Evolutionary conservation across 495 filamentous ascomycete genomes (phyloP).

Genomic region (Neurospora africana): DNA sequence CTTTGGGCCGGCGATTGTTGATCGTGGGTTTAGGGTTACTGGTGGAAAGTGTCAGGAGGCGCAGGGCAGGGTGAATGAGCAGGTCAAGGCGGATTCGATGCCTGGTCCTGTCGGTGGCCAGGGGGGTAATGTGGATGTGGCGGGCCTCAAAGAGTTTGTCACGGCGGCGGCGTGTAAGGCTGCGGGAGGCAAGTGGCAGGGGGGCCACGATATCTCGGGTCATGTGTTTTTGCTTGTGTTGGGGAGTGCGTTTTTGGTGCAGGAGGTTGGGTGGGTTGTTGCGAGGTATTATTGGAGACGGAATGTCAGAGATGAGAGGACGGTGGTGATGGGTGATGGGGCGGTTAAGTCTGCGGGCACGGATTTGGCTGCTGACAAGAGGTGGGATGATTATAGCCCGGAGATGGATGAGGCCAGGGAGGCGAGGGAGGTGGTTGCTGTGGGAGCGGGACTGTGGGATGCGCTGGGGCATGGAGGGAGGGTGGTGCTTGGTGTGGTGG

Average conservation of each 20-base stretch:
- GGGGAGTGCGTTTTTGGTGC: conserved; percentile 63
- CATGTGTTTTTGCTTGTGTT: conserved; percentile 90
- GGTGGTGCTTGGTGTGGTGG: conserved; percentile 42
- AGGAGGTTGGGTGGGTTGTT: conserved; percentile 63
- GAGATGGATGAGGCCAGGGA: conserved; percentile 16
- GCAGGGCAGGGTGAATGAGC: conserved; percentile 12
- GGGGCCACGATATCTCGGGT: conserved; percentile 87
- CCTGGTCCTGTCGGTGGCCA: not conserved
- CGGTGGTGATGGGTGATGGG: conserved; percentile 50
- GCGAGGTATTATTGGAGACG: conserved; percentile 22
- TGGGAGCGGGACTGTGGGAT: conserved; percentile 10
- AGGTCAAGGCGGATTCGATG: conserved; percentile 4
- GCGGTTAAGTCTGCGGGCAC: conserved; percentile 40
- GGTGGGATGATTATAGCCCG: not conserved
- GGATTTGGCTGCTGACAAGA: conserved; percentile 12
- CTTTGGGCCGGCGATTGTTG: conserved; percentile 82
- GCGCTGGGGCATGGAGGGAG: conserved; percentile 33
- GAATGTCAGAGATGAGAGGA: conserved; percentile 40
- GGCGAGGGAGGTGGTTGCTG: conserved; percentile 17
- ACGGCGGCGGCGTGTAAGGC: conserved; percentile 75
- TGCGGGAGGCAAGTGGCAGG: conserved; percentile 71
- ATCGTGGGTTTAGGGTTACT: conserved; percentile 69
- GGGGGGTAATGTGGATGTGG: not conserved
- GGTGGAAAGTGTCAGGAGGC: conserved; percentile 67
- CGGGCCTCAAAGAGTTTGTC: conserved; percentile 39